Conservation (phyloP, 2,329 filamentous ascomycete species). For the Dothistroma pini region DNA sequence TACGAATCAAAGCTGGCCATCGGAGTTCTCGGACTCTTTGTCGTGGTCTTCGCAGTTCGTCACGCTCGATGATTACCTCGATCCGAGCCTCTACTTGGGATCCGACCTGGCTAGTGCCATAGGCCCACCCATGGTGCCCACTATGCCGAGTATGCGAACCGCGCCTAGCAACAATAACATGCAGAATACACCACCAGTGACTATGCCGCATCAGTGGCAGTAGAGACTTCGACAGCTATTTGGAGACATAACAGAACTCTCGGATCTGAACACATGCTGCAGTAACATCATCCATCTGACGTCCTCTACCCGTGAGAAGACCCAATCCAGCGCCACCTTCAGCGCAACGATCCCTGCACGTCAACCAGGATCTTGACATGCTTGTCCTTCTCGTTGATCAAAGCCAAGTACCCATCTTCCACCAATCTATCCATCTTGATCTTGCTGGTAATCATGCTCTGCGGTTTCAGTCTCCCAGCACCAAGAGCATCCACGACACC, state of each 20-base stretch:
- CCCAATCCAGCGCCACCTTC: not conserved
- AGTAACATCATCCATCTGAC: not conserved
- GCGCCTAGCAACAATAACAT: not conserved
- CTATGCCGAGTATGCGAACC: not conserved
- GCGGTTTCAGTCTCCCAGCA: conserved; percentile 45
- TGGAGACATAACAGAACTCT: too few species aligned
- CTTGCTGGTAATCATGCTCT: conserved; percentile 59
- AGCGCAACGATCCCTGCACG: conserved; percentile 21
- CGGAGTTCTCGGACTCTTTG: not conserved
- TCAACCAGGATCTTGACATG: conserved; percentile 63
- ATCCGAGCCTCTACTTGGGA: not conserved
- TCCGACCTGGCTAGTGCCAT: not conserved
- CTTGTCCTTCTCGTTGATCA: conserved; percentile 58
- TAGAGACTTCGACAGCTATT: not conserved
- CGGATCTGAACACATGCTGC: not conserved
- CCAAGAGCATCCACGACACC: conserved; percentile 49
- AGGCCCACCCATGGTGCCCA: not conserved
- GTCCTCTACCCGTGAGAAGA: not conserved
- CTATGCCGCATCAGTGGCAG: not conserved
- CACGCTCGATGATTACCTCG: not conserved
- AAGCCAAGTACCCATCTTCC: conserved; percentile 54
- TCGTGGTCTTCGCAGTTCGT: not conserved
- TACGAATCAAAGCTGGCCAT: not conserved
- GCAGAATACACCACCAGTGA: not conserved
- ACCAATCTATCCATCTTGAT: conserved; percentile 56